Evolutionary conservation across 2,329 filamentous ascomycete genomes (phyloP).

Genomic region (Alternaria sp.): DNA sequence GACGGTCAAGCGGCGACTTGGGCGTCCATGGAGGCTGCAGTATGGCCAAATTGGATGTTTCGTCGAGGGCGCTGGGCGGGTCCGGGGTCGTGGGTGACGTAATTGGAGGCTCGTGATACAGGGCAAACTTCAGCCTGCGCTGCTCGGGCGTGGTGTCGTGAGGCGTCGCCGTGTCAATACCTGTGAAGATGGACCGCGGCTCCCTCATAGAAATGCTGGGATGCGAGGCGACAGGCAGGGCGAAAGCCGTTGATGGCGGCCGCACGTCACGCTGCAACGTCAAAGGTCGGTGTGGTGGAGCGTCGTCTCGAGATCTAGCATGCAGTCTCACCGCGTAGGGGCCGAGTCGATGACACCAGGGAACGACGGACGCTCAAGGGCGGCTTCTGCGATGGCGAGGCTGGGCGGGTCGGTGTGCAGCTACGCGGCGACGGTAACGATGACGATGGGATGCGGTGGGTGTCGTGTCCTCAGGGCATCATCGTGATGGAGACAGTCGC

Average conservation of each 20-base stretch:
- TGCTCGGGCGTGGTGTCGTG: conserved; percentile 6
- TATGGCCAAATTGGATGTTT: background rate
- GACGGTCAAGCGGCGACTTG: conserved; percentile 17
- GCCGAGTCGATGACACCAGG: background rate
- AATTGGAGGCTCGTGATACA: conserved; percentile 4
- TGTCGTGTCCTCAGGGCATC: conserved; percentile 3
- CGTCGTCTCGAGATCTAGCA: conserved; percentile 4
- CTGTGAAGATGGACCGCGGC: conserved; percentile 27
- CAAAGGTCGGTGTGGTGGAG: conserved; percentile 14
- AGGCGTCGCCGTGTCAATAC: conserved; percentile 17
- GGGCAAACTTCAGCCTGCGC: background rate
- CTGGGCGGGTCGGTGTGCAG: background rate
- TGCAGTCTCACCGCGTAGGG: conserved; percentile 2
- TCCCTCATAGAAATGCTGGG: conserved; percentile 17
- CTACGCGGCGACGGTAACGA: background rate
- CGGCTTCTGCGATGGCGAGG: background rate
- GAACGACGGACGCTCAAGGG: background rate
- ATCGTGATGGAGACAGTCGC: background rate
- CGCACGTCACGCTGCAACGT: conserved; percentile 13
- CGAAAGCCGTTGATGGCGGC: conserved; percentile 18
- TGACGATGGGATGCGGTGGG: background rate
- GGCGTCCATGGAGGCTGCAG: conserved; percentile 26
- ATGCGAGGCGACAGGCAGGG: conserved; percentile 3
- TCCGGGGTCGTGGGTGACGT: background rate
- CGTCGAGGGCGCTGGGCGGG: conserved; percentile 6